Conservation (phyloP, 2,329 filamentous ascomycete species). For the Paraconiothyrium sp. region DNA sequence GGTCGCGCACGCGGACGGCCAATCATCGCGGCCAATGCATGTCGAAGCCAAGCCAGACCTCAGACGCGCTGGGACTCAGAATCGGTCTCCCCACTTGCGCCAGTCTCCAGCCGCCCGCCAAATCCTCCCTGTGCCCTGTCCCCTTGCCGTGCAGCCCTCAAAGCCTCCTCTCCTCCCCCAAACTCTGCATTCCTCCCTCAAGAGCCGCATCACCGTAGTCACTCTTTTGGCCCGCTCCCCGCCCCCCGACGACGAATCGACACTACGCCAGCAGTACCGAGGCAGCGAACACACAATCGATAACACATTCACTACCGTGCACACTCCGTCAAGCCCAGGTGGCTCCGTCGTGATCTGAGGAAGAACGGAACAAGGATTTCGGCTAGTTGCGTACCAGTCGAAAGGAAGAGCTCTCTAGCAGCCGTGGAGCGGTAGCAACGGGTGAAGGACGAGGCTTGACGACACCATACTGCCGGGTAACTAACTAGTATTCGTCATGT, state of each 20-base stretch:
- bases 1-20: constrained; percentile 36
- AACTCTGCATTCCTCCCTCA: constrained; percentile 30
- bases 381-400: constrained; percentile 33
- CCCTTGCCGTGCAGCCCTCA: constrained; percentile 40
- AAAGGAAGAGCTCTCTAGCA: constrained; percentile 26
- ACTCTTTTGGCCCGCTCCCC: constrained; percentile 25
- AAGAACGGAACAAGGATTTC: constrained; percentile 23
- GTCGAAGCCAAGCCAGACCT: constrained; percentile 43
- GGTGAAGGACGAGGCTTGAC: constrained; percentile 44
- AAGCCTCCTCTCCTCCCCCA: constrained; percentile 35
- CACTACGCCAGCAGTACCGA: constrained; percentile 27
- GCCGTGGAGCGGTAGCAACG: constrained; percentile 39
- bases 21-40: constrained; percentile 39
- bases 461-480: constrained; percentile 54
- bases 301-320: constrained; percentile 24
- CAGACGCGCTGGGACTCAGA: constrained; percentile 50
- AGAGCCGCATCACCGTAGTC: constrained; percentile 29
- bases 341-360: constrained; percentile 36
- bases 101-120: constrained; percentile 49
- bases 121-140: constrained; percentile 42
- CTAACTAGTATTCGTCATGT: constrained; percentile 54
- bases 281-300: constrained; percentile 24
- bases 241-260: constrained; percentile 13
- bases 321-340: constrained; percentile 36
- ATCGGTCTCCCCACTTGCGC: constrained; percentile 47